Conservation (phyloP, 441 rosid species). For the Syzygium syzygioides region DNA sequence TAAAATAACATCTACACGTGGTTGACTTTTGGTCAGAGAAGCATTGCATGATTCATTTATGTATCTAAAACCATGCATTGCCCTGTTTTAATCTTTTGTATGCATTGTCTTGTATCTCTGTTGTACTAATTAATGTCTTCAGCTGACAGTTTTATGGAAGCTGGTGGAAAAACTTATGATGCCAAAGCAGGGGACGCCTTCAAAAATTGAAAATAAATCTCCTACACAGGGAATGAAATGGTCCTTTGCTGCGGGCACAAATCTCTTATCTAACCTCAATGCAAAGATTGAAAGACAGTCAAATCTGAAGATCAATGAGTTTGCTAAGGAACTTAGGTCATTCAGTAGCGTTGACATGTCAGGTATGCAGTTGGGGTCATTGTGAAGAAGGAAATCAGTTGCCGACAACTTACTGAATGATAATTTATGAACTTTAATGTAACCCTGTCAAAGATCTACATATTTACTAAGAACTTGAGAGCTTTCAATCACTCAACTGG, state of each 20-base stretch:
- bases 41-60: neutral
- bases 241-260: conserved; percentile 65
- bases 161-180: conserved; percentile 53
- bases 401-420: neutral
- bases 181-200: conserved; percentile 38
- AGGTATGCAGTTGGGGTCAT: conserved; percentile 36
- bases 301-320: conserved; percentile 76
- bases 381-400: neutral
- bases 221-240: conserved; percentile 56
- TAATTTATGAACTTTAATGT: neutral
- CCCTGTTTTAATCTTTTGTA: neutral
- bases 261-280: conserved; percentile 57
- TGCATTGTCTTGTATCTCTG: neutral
- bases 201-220: conserved; percentile 38
- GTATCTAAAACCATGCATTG: neutral
- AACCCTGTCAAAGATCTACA: neutral
- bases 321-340: conserved; percentile 71
- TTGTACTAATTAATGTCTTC: conserved; percentile 54
- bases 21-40: neutral
- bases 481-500: neutral
- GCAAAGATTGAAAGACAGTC: conserved; percentile 66
- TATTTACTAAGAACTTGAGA: neutral
- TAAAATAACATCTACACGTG: neutral
- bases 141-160: conserved; percentile 94
- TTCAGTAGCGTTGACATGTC: conserved; percentile 87